phyloP scores from a whole-genome alignment of 1,139 yeast genomes.

The Candida frijolesensis region DNA sequence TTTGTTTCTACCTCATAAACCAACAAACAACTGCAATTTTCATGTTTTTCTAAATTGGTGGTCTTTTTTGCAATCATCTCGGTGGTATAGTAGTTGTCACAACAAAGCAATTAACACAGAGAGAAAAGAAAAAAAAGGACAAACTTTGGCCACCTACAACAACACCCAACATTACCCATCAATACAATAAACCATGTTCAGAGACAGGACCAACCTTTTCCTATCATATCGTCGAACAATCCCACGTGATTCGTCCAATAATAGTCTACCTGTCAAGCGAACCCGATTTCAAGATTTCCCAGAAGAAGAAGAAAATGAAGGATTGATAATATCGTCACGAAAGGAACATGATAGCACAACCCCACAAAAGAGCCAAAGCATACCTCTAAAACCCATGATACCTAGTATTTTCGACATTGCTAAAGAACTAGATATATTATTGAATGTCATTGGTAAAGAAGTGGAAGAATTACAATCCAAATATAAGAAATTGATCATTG shows the following conservation, averaged over 20 bases:
- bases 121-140: too few relatives aligned
- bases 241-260: conserved; percentile 41
- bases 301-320: conserved; percentile 56
- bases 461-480: conserved; percentile 62
- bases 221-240: conserved; percentile 73
- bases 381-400: conserved; percentile 60
- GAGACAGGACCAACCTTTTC: conserved; percentile 73
- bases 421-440: conserved; percentile 65
- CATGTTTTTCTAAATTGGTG: too few relatives aligned
- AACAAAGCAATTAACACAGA: too few relatives aligned
- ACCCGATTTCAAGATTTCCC: conserved; percentile 34
- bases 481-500: conserved; percentile 81
- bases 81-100: too few relatives aligned
- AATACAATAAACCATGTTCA: conserved; percentile 47
- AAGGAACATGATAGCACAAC: conserved; percentile 8
- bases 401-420: conserved; percentile 80
- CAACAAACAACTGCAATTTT: too few relatives aligned
- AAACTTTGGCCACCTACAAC: too few relatives aligned
- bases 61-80: too few relatives aligned
- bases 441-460: conserved; percentile 50
- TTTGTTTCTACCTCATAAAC: too few relatives aligned
- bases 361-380: conserved; percentile 21
- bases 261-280: conserved; percentile 9
- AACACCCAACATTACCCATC: background rate
- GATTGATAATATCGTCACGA: conserved; percentile 33